A percentile compares a stretch with the other conserved stretches of the same genome.
These are phyloP conservation scores for Psidium guajava DNA, from an alignment of 345 rosid genomes.

Conservation along the genomic window DNA sequence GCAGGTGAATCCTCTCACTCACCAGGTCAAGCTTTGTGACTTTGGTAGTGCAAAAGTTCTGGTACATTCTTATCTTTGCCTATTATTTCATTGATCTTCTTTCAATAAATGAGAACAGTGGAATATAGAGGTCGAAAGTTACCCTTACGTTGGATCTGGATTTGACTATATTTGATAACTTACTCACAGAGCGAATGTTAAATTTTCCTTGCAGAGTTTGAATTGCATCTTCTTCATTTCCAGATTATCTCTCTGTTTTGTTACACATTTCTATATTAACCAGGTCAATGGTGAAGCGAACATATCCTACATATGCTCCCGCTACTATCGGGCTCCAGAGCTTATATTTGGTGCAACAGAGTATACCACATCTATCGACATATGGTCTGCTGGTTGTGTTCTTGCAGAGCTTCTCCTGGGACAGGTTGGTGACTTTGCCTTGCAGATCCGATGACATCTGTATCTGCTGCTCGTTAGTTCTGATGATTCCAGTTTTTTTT, in stretches of 20 bases:
- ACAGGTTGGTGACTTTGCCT: slow-evolving; percentile 32
- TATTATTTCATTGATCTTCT: neutral
- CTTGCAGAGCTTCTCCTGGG: slow-evolving; percentile 83
- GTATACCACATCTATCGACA: slow-evolving; percentile 74
- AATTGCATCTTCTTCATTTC: neutral
- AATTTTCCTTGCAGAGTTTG: neutral
- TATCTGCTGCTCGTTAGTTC: neutral
- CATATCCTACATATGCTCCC: slow-evolving; percentile 78
- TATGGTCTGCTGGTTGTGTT: slow-evolving; percentile 93
- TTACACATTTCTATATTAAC: neutral
- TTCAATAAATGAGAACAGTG: neutral
- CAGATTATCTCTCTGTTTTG: neutral
- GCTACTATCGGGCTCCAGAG: slow-evolving; percentile 86
- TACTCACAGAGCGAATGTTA: neutral
- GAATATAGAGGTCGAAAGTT: neutral
- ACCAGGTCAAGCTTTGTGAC: slow-evolving; percentile 49
- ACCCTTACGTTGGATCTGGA: neutral
- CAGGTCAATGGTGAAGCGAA: slow-evolving; percentile 49
- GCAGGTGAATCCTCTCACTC: slow-evolving; percentile 44
- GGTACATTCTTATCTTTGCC: slow-evolving; percentile 16
- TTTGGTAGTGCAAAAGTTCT: slow-evolving; percentile 51
- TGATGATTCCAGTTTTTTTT: neutral
- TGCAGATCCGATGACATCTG: neutral
- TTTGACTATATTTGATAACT: neutral
- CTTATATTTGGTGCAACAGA: slow-evolving; percentile 78